Evolutionary conservation across 495 filamentous ascomycete genomes (phyloP).

Genomic region (Neurospora sp.): DNA sequence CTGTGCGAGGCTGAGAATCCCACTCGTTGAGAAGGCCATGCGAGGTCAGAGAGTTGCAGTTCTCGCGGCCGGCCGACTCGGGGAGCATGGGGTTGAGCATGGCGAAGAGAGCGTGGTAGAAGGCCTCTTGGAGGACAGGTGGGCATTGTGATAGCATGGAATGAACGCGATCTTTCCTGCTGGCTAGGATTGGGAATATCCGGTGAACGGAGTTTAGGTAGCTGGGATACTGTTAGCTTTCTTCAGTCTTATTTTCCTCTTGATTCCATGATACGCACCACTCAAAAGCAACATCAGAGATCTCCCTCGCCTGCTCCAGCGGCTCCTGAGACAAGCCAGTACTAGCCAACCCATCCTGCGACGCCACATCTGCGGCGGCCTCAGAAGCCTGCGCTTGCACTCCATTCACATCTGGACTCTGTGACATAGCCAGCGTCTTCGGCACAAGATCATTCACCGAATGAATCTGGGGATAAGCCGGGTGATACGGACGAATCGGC

Average conservation of each 20-base stretch:
- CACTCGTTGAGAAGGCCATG: conserved; percentile 41
- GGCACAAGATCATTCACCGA: conserved; percentile 28
- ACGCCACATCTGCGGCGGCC: conserved; percentile 6
- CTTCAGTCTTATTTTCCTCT: neutral
- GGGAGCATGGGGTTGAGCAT: conserved; percentile 47
- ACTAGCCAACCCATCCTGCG: conserved; percentile 3
- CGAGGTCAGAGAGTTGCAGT: conserved; percentile 32
- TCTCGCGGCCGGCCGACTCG: conserved; percentile 29
- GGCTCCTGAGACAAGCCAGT: conserved; percentile 14
- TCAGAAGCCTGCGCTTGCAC: conserved; percentile 1
- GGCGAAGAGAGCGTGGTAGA: conserved; percentile 57
- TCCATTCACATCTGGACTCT: neutral
- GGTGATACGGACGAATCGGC: conserved; percentile 29
- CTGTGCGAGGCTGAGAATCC: conserved; percentile 34
- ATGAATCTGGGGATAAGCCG: conserved; percentile 20
- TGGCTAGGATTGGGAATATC: conserved; percentile 62
- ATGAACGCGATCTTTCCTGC: conserved; percentile 51
- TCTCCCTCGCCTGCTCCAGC: conserved; percentile 22
- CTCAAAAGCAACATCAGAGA: conserved; percentile 36
- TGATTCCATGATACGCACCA: conserved; percentile 26
- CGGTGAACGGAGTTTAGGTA: conserved; percentile 65
- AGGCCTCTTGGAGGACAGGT: conserved; percentile 54
- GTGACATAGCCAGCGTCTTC: conserved; percentile 22
- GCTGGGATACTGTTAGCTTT: conserved; percentile 22
- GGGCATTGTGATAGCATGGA: conserved; percentile 52